Evolutionary conservation across 495 filamentous ascomycete genomes (phyloP).

Genomic region (Durotheca rogersii): DNA sequence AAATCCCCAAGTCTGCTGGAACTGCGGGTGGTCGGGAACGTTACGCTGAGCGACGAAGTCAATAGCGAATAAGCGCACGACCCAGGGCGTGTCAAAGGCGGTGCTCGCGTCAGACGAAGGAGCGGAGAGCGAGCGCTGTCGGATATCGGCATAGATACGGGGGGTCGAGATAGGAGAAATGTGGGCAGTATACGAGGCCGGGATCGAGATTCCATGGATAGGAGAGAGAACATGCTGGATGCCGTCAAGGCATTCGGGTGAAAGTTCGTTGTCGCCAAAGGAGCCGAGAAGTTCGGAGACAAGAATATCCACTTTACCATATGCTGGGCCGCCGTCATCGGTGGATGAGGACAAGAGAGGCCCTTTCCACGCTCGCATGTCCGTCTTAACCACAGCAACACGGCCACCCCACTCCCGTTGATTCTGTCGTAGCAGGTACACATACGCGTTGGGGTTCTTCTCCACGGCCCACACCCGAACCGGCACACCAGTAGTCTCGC

Average conservation of each 20-base stretch:
- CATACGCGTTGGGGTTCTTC: slow-evolving; percentile 97
- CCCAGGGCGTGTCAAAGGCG: slow-evolving; percentile 83
- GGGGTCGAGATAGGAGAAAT: slow-evolving; percentile 89
- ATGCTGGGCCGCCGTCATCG: slow-evolving; percentile 15
- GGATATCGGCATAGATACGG: slow-evolving; percentile 77
- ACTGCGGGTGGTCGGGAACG: slow-evolving; percentile 55
- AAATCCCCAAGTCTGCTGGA: slow-evolving; percentile 73
- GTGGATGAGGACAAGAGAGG: slow-evolving; percentile 45
- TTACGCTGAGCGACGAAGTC: slow-evolving; percentile 68
- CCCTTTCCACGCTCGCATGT: slow-evolving; percentile 96
- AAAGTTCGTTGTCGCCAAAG: slow-evolving; percentile 88
- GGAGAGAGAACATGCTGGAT: slow-evolving; percentile 78
- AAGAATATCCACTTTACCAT: slow-evolving; percentile 82
- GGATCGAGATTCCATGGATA: slow-evolving; percentile 86
- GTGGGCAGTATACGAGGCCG: slow-evolving; percentile 86
- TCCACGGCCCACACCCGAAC: slow-evolving; percentile 91
- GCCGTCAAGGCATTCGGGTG: slow-evolving; percentile 86
- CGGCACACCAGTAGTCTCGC: slow-evolving; percentile 67
- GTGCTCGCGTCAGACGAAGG: slow-evolving; percentile 60
- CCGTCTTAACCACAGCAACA: slow-evolving; percentile 86
- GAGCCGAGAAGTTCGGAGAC: slow-evolving; percentile 92
- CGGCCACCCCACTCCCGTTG: slow-evolving; percentile 68
- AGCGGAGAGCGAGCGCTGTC: slow-evolving; percentile 49
- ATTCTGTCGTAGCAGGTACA: slow-evolving; percentile 86
- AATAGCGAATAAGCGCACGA: slow-evolving; percentile 86